A percentile compares a stretch with the other conserved stretches of the same genome.
These are phyloP conservation scores for Leishmania major DNA, from an alignment of 208 protist genomes.

Conservation along the genomic window DNA sequence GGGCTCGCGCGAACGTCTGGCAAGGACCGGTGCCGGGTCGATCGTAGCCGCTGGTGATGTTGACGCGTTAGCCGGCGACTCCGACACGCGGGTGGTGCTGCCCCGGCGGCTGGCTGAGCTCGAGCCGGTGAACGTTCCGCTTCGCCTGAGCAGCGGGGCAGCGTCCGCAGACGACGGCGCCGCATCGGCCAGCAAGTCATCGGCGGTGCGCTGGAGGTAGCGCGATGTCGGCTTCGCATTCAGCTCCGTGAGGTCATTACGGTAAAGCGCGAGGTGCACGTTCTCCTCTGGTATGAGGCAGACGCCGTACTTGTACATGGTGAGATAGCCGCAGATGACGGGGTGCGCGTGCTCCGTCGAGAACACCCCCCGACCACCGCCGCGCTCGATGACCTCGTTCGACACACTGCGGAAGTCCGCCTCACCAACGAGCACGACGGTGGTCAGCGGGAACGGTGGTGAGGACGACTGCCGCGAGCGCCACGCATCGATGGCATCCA, in stretches of 20 bases:
- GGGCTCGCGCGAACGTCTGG: slow-evolving; percentile 17
- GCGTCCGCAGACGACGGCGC: background rate
- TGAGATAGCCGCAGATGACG: slow-evolving; percentile 28
- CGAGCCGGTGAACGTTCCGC: background rate
- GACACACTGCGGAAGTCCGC: slow-evolving; percentile 36
- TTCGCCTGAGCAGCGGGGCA: background rate
- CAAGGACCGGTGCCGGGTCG: background rate
- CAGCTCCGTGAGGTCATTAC: slow-evolving; percentile 55
- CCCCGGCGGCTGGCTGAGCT: background rate
- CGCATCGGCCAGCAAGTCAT: slow-evolving; percentile 23
- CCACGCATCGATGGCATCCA: slow-evolving; percentile 19
- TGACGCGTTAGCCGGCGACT: slow-evolving; percentile 6
- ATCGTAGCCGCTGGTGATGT: background rate
- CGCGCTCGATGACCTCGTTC: slow-evolving; percentile 34
- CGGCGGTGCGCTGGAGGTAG: slow-evolving; percentile 42
- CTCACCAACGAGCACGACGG: slow-evolving; percentile 36
- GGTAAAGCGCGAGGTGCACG: slow-evolving; percentile 61
- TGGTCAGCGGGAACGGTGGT: slow-evolving; percentile 16
- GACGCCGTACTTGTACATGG: slow-evolving; percentile 46
- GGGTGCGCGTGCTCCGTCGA: slow-evolving; percentile 3
- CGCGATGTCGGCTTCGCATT: slow-evolving; percentile 37
- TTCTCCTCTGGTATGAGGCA: slow-evolving; percentile 71
- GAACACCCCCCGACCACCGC: slow-evolving; percentile 15
- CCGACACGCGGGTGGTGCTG: slow-evolving; percentile 4
- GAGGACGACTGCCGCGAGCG: slow-evolving; percentile 12